These are phyloP conservation scores for Drechmeria coniospora DNA, from an alignment of 2,329 filamentous ascomycete genomes.

Conservation along the genomic window DNA sequence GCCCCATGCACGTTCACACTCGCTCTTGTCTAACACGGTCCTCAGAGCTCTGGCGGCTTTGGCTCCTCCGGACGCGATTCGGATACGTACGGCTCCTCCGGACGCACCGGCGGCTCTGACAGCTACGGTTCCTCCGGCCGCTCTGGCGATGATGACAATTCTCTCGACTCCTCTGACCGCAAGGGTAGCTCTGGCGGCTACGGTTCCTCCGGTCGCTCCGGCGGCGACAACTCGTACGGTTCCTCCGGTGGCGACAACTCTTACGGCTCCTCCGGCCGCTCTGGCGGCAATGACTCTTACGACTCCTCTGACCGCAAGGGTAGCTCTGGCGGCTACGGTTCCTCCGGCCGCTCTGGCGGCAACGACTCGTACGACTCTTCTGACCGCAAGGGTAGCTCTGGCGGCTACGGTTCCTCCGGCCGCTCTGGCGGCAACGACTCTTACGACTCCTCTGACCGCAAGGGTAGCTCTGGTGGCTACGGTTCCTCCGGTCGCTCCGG, in stretches of 20 bases:
- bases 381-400: slow-evolving; percentile 5
- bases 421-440: too few relatives aligned
- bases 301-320: slow-evolving; percentile 6
- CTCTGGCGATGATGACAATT: slow-evolving; percentile 1
- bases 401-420: slow-evolving; percentile 20
- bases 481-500: too few relatives aligned
- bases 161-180: slow-evolving; percentile 5
- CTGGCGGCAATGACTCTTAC: slow-evolving; percentile 7
- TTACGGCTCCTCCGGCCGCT: slow-evolving; percentile 6
- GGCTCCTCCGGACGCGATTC: slow-evolving; percentile 1
- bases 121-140: slow-evolving; percentile 7
- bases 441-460: slow-evolving; percentile 7
- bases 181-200: slow-evolving; percentile 6
- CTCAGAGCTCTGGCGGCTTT: too few relatives aligned
- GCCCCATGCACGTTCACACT: too few relatives aligned
- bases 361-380: slow-evolving; percentile 6
- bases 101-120: slow-evolving; percentile 4
- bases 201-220: slow-evolving; percentile 6
- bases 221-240: slow-evolving; percentile 2
- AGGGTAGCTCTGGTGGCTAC: too few relatives aligned
- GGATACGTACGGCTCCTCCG: slow-evolving; percentile 9
- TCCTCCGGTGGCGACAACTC: slow-evolving; percentile 3
- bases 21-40: too few relatives aligned
- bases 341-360: slow-evolving; percentile 6
- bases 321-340: slow-evolving; percentile 2